Evolutionary conservation across 306 rosid species (phyloP).

Genomic region (Rubus idaeus): DNA sequence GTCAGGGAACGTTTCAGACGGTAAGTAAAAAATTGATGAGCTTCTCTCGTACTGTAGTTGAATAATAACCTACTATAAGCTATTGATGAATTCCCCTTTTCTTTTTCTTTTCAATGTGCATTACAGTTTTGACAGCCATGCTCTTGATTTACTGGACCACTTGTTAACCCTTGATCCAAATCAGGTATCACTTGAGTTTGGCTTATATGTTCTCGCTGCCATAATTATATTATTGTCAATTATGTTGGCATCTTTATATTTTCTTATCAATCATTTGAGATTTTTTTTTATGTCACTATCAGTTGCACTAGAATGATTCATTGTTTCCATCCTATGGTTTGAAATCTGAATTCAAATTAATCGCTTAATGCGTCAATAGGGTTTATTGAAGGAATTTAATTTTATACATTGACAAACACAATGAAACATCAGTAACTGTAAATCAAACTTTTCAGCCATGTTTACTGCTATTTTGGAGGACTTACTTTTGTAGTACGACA

Average conservation of each 20-base stretch:
- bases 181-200: conserved; percentile 40
- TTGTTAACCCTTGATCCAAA: conserved; percentile 68
- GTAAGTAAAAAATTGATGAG: conserved; percentile 37
- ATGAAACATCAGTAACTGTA: background rate
- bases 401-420: background rate
- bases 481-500: background rate
- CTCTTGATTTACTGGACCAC: conserved; percentile 68
- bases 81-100: background rate
- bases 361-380: background rate
- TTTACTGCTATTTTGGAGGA: background rate
- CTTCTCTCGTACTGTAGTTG: background rate
- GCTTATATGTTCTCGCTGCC: background rate
- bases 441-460: background rate
- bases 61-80: background rate
- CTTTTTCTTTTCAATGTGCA: conserved; percentile 3
- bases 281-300: background rate
- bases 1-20: conserved; percentile 58
- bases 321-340: background rate
- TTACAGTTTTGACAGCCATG: conserved; percentile 59
- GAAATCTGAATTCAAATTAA: background rate
- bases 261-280: background rate
- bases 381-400: background rate
- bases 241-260: background rate
- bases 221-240: background rate
- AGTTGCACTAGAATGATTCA: background rate